Evolutionary conservation across 2,329 filamentous ascomycete species (phyloP), one percentile per base, ranked within the genome.

Genomic region (Coniochaeta sp.): DNA sequence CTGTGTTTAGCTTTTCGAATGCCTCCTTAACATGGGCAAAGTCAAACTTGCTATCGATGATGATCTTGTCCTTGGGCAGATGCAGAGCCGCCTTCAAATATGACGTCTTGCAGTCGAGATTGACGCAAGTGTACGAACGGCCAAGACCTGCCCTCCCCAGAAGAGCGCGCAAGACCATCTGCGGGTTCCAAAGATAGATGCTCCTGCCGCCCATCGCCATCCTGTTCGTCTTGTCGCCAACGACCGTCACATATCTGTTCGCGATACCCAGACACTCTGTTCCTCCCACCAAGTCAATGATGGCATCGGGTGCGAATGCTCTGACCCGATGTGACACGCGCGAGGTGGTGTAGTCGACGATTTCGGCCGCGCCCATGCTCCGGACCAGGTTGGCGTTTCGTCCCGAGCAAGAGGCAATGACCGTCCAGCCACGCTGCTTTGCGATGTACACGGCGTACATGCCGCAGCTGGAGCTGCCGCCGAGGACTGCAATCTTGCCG

Each of bases 381-480:
- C 60, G 61, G 16, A 68, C 62, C 40, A 64, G 62, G 1, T 64
- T 62, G 0, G 56, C 58, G 34, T 67, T 67, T 26, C 62, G 62
- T 10, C 60, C 57, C 1, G 64, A 67, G 60, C 65, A 67, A 0
- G 64, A 62, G 8, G 62, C 59, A 8, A 63, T 28, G 22, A 67
- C 61, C 3, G 52, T 58, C 65, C 64, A 68, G 14, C 64, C 64
- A n/a, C 63, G 63, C 55, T 58, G 50, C 17, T 56, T 58, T 2
- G 65, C 66, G 3, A 67, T 42, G 9, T 61, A 56, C 7, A 63
- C 54, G 2, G 58, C 58, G 59, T 67, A 65, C 58, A 67, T 62
- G 8, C 66, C 64, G 1, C 57, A 64, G 17, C 58, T 59, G 1
- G 66, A 66, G 34, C 62, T 64, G 28, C 64, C 66, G 12, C 65